Conservation (phyloP, 768 basidiomycete genomes). For the Astraeus odoratus region DNA sequence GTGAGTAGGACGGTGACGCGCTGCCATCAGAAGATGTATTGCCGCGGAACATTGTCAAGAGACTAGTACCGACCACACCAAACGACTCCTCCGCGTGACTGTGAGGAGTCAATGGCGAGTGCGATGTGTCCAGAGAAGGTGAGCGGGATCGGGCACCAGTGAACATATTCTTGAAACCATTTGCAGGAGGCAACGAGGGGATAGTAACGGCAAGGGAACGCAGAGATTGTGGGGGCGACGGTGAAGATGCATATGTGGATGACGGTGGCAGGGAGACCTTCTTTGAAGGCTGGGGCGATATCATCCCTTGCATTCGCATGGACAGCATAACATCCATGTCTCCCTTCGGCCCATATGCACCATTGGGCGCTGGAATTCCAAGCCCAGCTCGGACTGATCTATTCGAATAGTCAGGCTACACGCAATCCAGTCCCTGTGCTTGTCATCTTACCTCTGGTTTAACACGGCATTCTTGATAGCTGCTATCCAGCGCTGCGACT, state of each 20-base stretch:
- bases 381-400: conserved; percentile 70
- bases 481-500: conserved; percentile 72
- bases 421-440: background rate
- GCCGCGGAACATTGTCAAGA: conserved; percentile 45
- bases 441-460: conserved; percentile 50
- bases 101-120: conserved; percentile 28
- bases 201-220: conserved; percentile 19
- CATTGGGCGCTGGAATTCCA: conserved; percentile 36
- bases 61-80: conserved; percentile 44
- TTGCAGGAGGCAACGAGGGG: conserved; percentile 12
- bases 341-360: conserved; percentile 58
- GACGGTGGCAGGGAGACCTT: conserved; percentile 7
- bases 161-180: conserved; percentile 16
- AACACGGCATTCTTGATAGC: conserved; percentile 68
- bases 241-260: conserved; percentile 15
- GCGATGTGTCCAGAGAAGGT: conserved; percentile 38
- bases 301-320: conserved; percentile 61
- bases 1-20: conserved; percentile 23
- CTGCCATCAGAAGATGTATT: conserved; percentile 27
- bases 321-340: conserved; percentile 83
- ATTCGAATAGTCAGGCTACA: conserved; percentile 1
- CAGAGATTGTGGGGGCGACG: conserved; percentile 23
- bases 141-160: conserved; percentile 21
- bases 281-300: conserved; percentile 25
- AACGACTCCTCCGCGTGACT: conserved; percentile 48